Base-by-base conservation (phyloP, 306 rosid species). In the Trifolium subterraneum region DNA sequence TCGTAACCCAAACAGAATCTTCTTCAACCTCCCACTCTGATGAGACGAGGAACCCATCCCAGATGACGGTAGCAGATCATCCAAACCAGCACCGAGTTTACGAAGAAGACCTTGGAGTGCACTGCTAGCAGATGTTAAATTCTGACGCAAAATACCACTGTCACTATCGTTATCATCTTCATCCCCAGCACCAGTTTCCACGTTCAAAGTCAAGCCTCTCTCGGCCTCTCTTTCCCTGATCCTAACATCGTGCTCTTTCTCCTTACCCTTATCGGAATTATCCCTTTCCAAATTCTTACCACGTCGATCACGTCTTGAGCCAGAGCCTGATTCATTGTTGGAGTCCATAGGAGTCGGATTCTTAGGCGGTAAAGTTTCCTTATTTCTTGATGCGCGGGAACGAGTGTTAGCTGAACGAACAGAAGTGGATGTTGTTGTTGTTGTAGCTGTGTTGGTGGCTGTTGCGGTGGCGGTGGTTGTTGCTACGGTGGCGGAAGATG, bases 21-120 rank as follows among this genome's bases (percentile, higher is more conserved):
- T 95, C 87, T 95, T 95, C 75, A 92, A 78, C 76, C 98, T 86
- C 25, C 99, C 98, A 19, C 88, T 92, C 87, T 95, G 99, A 72
- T 95, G 98, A 5, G 97, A 95, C 0, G 90, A 76, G 1, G 99
- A 88, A 10, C 90, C 97, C 80, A 92, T 90, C 0, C 87, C 98
- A 4, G 98, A 82, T 0, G 98, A 82, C 0, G 99, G 99, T 16
- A 95, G 89, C 47, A 95, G 79, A 83, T 95, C 99, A 70, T 95
- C 99, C 62, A 95, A 71, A n/a, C 99, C 99, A 0, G 98, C 99
- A 19, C 99, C 99, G 11, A 95, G 92, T 74, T 95, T 95, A 76
- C 96, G 66, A 33, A 95, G 90, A 71, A 95, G 90, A 36, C 99
- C 99, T 66, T 95, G 99, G 12, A 95, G 93, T n/a, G 99, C 99